phyloP scores from a whole-genome alignment of 805 yeast species.

The Wickerhamia fluorescens region DNA sequence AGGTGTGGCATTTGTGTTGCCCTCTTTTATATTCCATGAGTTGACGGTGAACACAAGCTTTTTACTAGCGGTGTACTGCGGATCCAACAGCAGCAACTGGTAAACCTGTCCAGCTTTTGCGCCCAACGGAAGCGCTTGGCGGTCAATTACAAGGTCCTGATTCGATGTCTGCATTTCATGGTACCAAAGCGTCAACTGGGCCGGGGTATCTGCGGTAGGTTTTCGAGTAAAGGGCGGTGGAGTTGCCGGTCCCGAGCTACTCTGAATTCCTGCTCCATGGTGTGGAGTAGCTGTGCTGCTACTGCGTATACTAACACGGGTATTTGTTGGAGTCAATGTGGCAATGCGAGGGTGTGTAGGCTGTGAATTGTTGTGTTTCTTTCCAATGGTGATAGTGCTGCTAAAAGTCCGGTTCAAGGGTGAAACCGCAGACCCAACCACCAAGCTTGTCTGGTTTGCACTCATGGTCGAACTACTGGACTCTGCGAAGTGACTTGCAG shows the following conservation, averaged over 20 bases:
- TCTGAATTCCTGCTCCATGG: slow-evolving; percentile 1
- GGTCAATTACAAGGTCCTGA: slow-evolving; percentile 59
- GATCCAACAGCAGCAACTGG: slow-evolving; percentile 48
- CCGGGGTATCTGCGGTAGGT: too few relatives aligned
- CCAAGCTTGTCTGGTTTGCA: slow-evolving; percentile 14
- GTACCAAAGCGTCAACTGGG: slow-evolving; percentile 45
- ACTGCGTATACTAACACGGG: slow-evolving; percentile 1
- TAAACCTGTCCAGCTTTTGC: slow-evolving; percentile 71
- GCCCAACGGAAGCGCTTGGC: slow-evolving; percentile 44
- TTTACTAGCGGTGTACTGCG: slow-evolving; percentile 16
- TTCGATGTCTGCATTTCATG: slow-evolving; percentile 61
- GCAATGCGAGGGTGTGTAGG: slow-evolving; percentile 1
- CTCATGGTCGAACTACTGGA: slow-evolving; percentile 8
- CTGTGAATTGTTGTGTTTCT: background rate
- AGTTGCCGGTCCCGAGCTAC: too few relatives aligned
- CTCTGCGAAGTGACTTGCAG: too few relatives aligned
- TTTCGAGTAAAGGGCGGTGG: too few relatives aligned
- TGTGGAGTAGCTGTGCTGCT: slow-evolving; percentile 1
- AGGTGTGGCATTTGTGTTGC: too few relatives aligned
- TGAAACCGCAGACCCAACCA: too few relatives aligned
- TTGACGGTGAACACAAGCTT: slow-evolving; percentile 40
- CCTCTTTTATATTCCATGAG: slow-evolving; percentile 16
- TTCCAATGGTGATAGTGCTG: slow-evolving; percentile 19
- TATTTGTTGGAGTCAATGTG: slow-evolving; percentile 1
- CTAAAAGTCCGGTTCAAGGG: too few relatives aligned